Conservation (phyloP, 805 yeast species). For the Teunomyces tritomae region DNA sequence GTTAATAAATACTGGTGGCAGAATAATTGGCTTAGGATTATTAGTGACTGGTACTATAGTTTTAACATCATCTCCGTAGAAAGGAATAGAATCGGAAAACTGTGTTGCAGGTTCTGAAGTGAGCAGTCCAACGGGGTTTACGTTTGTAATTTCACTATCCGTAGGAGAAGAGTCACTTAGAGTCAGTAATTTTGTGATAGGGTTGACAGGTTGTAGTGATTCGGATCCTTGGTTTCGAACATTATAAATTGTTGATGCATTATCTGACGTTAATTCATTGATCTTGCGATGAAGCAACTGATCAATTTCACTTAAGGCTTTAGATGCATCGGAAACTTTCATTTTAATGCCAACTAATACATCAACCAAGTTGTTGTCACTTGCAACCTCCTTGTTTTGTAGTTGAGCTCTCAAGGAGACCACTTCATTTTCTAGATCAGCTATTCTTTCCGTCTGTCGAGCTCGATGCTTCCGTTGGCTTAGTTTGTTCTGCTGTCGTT, state of each 20-base stretch:
- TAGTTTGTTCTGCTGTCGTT: conserved; percentile 3
- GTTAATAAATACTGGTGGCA: not conserved
- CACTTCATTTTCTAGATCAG: conserved; percentile 1
- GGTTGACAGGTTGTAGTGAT: not conserved
- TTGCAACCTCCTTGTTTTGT: not conserved
- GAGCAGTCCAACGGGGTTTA: not conserved
- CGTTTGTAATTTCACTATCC: not conserved
- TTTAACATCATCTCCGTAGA: not conserved
- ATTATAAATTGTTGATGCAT: not conserved
- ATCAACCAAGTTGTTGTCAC: not conserved
- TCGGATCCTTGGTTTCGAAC: not conserved
- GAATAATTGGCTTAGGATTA: not conserved
- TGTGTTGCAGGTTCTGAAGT: not conserved
- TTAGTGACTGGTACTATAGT: not conserved
- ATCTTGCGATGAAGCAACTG: not conserved
- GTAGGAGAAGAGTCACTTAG: not conserved
- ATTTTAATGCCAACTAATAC: not conserved
- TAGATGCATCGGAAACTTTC: conserved; percentile 2
- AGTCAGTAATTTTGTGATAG: not conserved
- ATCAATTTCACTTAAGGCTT: conserved; percentile 2
- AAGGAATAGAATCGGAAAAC: not conserved
- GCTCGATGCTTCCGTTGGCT: conserved; percentile 2
- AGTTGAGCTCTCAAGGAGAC: not conserved
- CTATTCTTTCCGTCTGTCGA: not conserved
- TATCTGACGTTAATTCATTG: not conserved